Percentiles rank a stretch among this genome's conserved stretches.
These are phyloP conservation scores for Elsinoe australis DNA, from an alignment of 2,329 filamentous ascomycete genomes.

Conservation along the genomic window DNA sequence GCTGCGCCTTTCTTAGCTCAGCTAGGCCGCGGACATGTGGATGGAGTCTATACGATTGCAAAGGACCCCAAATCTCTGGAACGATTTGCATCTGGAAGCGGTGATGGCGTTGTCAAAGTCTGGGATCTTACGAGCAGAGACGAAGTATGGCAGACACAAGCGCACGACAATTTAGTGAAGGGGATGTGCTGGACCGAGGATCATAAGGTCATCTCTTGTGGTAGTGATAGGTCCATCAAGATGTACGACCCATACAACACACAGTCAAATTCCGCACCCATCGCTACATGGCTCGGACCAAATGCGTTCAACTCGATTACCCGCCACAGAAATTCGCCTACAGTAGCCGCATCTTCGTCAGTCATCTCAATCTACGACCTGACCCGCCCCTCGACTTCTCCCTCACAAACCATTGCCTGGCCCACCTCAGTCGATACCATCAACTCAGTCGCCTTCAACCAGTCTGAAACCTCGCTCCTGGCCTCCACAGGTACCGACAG, in stretches of 20 bases:
- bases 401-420: constrained; percentile 77
- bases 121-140: constrained; percentile 71
- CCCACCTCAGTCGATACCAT: constrained; percentile 87
- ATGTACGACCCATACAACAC: constrained; percentile 84
- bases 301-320: constrained; percentile 77
- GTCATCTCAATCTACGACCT: constrained; percentile 84
- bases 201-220: constrained; percentile 77
- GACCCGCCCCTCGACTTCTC: constrained; percentile 65
- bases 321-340: constrained; percentile 69
- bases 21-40: constrained; percentile 83
- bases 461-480: constrained; percentile 84
- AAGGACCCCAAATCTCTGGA: constrained; percentile 43
- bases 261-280: constrained; percentile 57
- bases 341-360: constrained; percentile 67
- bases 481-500: constrained; percentile 80
- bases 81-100: constrained; percentile 65
- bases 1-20: constrained; percentile 76
- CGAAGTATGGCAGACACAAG: constrained; percentile 68
- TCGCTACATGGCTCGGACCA: constrained; percentile 76
- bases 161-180: constrained; percentile 92
- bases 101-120: constrained; percentile 89
- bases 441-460: constrained; percentile 80
- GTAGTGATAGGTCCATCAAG: constrained; percentile 78
- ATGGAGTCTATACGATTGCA: constrained; percentile 55
- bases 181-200: constrained; percentile 83